Conservation (phyloP, 371 early-diverging fungal genomes). For the Amoeboradix gromovi region DNA sequence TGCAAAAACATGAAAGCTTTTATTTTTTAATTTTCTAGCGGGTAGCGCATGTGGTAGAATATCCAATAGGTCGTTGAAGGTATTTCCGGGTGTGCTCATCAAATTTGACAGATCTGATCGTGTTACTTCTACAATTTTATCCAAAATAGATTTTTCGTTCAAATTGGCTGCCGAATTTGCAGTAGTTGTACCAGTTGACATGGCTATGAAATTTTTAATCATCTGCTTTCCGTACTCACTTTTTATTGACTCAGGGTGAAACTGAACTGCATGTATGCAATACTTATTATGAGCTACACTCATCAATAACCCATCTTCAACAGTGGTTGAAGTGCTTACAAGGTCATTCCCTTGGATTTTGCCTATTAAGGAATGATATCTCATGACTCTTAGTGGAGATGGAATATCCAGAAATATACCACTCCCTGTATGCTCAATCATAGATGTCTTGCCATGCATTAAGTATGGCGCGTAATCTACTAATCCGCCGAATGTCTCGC, state of each 20-base stretch:
- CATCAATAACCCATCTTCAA: conserved; percentile 28
- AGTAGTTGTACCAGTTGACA: no score
- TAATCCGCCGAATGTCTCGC: conserved; percentile 40
- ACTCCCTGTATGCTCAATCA: conserved; percentile 14
- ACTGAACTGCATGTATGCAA: conserved; percentile 73
- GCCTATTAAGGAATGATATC: conserved; percentile 42
- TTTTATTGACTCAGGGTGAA: conserved; percentile 71
- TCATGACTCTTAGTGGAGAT: conserved; percentile 35
- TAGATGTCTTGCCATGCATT: not conserved
- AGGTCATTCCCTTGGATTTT: not conserved
- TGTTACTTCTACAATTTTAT: no score
- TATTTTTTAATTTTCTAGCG: conserved; percentile 9
- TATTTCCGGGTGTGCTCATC: no score
- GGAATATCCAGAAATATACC: conserved; percentile 36
- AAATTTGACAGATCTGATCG: no score
- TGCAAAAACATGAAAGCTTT: conserved; percentile 42
- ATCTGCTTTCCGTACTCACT: conserved; percentile 39
- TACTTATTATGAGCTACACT: conserved; percentile 33
- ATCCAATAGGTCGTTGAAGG: no score
- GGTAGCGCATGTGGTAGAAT: no score
- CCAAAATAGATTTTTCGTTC: no score
- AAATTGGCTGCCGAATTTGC: no score
- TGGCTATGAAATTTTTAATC: conserved; percentile 48
- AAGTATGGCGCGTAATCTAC: conserved; percentile 9
- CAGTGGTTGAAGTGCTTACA: conserved; percentile 11